A percentile compares a stretch with the other conserved stretches of the same genome.
Conservation (phyloP, 768 basidiomycete species). For the Pleurotus platypus region DNA sequence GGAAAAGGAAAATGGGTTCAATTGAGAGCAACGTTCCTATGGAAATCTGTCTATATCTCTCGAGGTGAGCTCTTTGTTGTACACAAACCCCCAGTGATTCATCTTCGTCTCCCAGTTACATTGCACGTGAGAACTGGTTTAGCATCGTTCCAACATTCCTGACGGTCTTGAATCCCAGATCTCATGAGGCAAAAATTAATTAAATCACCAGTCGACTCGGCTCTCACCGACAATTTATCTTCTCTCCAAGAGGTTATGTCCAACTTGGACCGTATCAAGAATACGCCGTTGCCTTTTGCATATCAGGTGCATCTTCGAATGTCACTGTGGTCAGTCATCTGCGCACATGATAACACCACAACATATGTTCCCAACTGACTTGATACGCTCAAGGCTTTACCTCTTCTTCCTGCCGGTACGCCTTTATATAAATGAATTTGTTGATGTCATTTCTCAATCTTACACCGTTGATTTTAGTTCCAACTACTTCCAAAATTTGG, state of each 20-base stretch:
- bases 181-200: conserved; percentile 41
- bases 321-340: conserved; percentile 47
- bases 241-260: conserved; percentile 38
- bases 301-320: conserved; percentile 66
- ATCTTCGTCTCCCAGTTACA: conserved; percentile 30
- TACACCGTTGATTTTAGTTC: conserved; percentile 32
- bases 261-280: conserved; percentile 59
- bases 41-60: conserved; percentile 52
- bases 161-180: conserved; percentile 19
- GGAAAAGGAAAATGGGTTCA: conserved; percentile 31
- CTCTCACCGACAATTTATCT: conserved; percentile 37
- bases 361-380: too few species aligned
- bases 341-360: conserved; percentile 18
- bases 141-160: not conserved
- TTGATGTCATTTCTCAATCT: conserved; percentile 17
- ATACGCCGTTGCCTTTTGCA: conserved; percentile 65
- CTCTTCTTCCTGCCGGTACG: conserved; percentile 36
- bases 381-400: conserved; percentile 21
- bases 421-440: conserved; percentile 23
- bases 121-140: conserved; percentile 26
- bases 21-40: conserved; percentile 62
- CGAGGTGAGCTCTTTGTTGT: conserved; percentile 29
- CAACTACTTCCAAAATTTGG: conserved; percentile 41
- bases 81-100: conserved; percentile 2
- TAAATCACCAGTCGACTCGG: conserved; percentile 49